Evolutionary conservation across 192 early-diverging fungal species (phyloP), one percentile per base, ranked within the genome.

Genomic region (Mortierella alpina): DNA sequence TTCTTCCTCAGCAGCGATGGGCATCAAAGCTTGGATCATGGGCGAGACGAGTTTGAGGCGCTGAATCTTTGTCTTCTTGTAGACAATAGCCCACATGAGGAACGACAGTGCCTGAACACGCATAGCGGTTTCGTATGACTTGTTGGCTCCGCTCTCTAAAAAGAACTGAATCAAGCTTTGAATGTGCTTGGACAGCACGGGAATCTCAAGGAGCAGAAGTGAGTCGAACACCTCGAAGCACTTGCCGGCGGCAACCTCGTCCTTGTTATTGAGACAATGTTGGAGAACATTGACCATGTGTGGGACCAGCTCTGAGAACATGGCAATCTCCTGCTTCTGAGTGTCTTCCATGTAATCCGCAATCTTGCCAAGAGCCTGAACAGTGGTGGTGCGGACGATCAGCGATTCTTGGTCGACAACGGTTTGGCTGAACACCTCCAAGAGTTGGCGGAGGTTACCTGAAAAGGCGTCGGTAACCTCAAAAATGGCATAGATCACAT

Each of bases 181-280:
- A 69, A 97, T 80, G 66, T 96, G 93, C 56, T 88, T 90, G 48
- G 91, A 91, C 22, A 97, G 82, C 41, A 97, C 80, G 53, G 95
- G 95, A 14, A 92, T 77, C 73, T 97, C 96, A 61, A 95, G 84
- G 64, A 93, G 82, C 39, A 97, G 84, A 58, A 97, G 84, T 13
- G 85, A 85, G 83, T 96, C 93, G 82, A 97, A 93, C 11, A 97
- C 93, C 70, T 96, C 95, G 72, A 96, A 96, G 65, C 94, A 93
- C 66, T 92, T 88, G 44, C 85, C 86, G 13, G 92, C 91, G 51
- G 84, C 90, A 17, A 93, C 92, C 75, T 95, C 95, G 68, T 98
- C 93, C 41, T 82, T 84, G 5, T 86, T 83, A 47, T 79, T 89
- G 18, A 98, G 76, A 66, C 93, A 93, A 68, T 94, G 90, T 71